Conservation (phyloP, 768 basidiomycete species). For the Lactifluus pinguis region DNA sequence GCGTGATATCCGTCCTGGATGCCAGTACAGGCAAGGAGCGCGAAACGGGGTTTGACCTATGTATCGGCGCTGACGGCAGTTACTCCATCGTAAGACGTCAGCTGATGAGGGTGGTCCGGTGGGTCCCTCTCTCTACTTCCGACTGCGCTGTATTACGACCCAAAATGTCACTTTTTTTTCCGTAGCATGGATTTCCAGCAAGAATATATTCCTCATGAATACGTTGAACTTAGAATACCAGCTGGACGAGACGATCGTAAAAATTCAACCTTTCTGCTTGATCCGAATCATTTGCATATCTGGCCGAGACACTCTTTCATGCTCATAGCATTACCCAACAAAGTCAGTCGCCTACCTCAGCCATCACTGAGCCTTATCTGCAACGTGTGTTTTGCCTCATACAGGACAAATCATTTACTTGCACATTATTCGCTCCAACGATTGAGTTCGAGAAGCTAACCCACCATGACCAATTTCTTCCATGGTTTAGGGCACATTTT, state of each 20-base stretch:
- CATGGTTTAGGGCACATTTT: slow-evolving; percentile 80
- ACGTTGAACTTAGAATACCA: slow-evolving; percentile 94
- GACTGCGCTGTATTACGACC: slow-evolving; percentile 22
- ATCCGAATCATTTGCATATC: slow-evolving; percentile 95
- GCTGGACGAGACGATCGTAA: slow-evolving; percentile 56
- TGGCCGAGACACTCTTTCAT: slow-evolving; percentile 99
- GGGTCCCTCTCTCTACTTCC: slow-evolving; percentile 29
- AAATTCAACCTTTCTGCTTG: slow-evolving; percentile 67
- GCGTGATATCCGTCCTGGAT: slow-evolving; percentile 46
- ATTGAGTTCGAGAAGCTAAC: slow-evolving; percentile 60
- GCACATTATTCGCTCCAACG: slow-evolving; percentile 89
- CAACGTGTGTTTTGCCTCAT: slow-evolving; percentile 15
- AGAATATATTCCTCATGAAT: slow-evolving; percentile 92
- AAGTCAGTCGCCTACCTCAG: slow-evolving; percentile 46
- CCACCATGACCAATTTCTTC: slow-evolving; percentile 44
- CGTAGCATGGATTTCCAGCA: slow-evolving; percentile 90
- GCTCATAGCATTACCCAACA: slow-evolving; percentile 97
- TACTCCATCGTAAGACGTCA: slow-evolving; percentile 86
- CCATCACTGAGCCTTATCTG: slow-evolving; percentile 11
- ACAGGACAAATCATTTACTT: slow-evolving; percentile 91
- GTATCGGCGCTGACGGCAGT: slow-evolving; percentile 90
- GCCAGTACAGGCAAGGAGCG: slow-evolving; percentile 34
- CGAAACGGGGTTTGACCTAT: slow-evolving; percentile 59
- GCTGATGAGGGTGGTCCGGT: slow-evolving; percentile 94
- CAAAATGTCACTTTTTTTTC: not conserved